Conservation (phyloP, 371 early-diverging fungal genomes). For the Umbelopsis sp. region DNA sequence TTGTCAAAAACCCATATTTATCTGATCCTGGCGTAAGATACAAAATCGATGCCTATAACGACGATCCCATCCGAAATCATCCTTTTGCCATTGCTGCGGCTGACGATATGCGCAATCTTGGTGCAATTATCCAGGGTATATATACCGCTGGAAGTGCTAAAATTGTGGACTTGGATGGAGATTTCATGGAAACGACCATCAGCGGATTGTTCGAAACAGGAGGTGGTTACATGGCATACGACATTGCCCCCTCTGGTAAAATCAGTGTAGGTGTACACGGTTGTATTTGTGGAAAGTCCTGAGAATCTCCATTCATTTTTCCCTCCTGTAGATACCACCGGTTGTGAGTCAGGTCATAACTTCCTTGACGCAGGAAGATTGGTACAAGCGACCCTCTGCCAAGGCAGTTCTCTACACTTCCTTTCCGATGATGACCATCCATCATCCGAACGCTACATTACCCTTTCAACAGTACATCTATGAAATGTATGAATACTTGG, state of each 20-base stretch:
- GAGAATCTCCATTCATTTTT: neutral
- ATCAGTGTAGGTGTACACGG: conserved; percentile 27
- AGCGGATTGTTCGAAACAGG: conserved; percentile 45
- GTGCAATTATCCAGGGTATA: conserved; percentile 54
- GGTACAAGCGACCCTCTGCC: conserved; percentile 59
- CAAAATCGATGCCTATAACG: conserved; percentile 36
- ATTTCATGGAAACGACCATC: conserved; percentile 27
- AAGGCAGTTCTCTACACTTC: conserved; percentile 59
- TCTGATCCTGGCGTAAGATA: conserved; percentile 28
- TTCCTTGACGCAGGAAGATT: conserved; percentile 45
- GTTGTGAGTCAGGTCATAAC: conserved; percentile 51
- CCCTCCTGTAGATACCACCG: conserved; percentile 42
- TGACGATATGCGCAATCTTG: conserved; percentile 61
- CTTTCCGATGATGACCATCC: conserved; percentile 48
- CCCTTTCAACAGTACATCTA: conserved; percentile 59
- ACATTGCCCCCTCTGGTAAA: conserved; percentile 40
- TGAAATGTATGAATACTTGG: conserved; percentile 66
- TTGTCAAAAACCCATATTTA: conserved; percentile 31
- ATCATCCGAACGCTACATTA: conserved; percentile 47
- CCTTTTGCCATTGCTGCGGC: conserved; percentile 45
- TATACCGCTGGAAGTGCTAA: conserved; percentile 46
- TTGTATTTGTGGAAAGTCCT: conserved; percentile 6
- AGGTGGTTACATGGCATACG: conserved; percentile 40
- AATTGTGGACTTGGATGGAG: conserved; percentile 35
- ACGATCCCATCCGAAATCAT: conserved; percentile 11